A percentile compares a stretch with the other conserved stretches of the same genome.
These are phyloP conservation scores for Arachis monticola DNA, from an alignment of 331 rosid genomes.

Conservation along the genomic window DNA sequence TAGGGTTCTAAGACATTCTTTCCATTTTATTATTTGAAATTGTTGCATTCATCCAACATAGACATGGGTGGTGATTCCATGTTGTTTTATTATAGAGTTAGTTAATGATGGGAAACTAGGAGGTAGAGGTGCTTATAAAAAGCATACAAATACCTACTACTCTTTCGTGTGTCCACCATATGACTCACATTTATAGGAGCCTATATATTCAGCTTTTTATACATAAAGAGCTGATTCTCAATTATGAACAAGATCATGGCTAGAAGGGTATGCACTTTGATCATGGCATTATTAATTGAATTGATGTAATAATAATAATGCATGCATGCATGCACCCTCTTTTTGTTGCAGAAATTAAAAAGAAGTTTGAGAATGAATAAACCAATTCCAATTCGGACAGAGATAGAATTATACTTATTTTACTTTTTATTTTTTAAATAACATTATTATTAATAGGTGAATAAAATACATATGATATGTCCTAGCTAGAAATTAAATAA, in stretches of 20 bases:
- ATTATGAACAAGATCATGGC: constrained; percentile 10
- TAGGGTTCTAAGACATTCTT: too few relatives aligned
- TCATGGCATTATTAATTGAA: background rate
- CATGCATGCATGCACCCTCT: background rate
- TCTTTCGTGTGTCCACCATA: background rate
- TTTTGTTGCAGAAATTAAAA: background rate
- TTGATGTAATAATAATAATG: background rate
- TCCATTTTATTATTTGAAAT: background rate
- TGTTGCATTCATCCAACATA: background rate
- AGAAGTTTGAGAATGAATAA: background rate
- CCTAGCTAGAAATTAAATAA: background rate
- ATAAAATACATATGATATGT: background rate
- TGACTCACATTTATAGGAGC: background rate
- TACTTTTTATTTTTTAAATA: background rate
- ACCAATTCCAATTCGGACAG: background rate
- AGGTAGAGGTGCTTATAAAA: background rate
- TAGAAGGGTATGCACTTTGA: background rate
- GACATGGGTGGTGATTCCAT: background rate
- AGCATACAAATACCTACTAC: constrained; percentile 1
- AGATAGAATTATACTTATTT: background rate
- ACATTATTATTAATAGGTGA: background rate
- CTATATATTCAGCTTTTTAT: background rate
- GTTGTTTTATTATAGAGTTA: background rate
- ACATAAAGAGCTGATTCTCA: constrained; percentile 3
- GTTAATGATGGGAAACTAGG: constrained; percentile 26